These are phyloP conservation scores for Massariosphaeria phaeospora DNA, from an alignment of 495 filamentous ascomycete species.

Conservation along the genomic window DNA sequence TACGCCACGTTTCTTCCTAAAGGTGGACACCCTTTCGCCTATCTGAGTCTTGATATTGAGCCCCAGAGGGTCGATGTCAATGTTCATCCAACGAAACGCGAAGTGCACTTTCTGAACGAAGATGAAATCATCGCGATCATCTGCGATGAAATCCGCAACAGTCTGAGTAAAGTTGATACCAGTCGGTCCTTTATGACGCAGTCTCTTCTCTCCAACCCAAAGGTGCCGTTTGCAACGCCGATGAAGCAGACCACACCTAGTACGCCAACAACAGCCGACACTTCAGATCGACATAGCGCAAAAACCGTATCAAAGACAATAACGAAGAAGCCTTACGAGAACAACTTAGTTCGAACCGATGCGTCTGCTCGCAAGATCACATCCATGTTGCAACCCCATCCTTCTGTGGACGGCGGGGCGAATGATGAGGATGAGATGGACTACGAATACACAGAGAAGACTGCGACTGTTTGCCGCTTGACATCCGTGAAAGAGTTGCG, in stretches of 20 bases:
- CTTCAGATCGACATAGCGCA: constrained; percentile 2
- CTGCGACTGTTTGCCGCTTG: constrained; percentile 62
- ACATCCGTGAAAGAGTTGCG: constrained; percentile 80
- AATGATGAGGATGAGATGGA: constrained; percentile 48
- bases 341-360: constrained; percentile 87
- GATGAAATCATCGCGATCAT: constrained; percentile 92
- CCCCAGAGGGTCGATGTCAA: constrained; percentile 95
- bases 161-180: constrained; percentile 83
- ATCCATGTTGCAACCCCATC: constrained; percentile 67
- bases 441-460: constrained; percentile 67
- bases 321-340: constrained; percentile 68
- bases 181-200: constrained; percentile 94
- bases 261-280: constrained; percentile 37
- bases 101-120: constrained; percentile 97
- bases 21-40: constrained; percentile 89
- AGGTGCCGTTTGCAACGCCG: constrained; percentile 40
- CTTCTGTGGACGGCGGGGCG: constrained; percentile 23
- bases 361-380: constrained; percentile 90
- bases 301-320: constrained; percentile 41
- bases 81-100: constrained; percentile 93
- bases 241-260: constrained; percentile 34
- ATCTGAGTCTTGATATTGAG: constrained; percentile 89
- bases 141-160: constrained; percentile 71
- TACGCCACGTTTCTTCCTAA: constrained; percentile 90
- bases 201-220: constrained; percentile 70